Percentiles rank a stretch among this genome's conserved stretches.
Conservation (phyloP, 1,284 basidiomycete species). For the Boletus sp. region DNA sequence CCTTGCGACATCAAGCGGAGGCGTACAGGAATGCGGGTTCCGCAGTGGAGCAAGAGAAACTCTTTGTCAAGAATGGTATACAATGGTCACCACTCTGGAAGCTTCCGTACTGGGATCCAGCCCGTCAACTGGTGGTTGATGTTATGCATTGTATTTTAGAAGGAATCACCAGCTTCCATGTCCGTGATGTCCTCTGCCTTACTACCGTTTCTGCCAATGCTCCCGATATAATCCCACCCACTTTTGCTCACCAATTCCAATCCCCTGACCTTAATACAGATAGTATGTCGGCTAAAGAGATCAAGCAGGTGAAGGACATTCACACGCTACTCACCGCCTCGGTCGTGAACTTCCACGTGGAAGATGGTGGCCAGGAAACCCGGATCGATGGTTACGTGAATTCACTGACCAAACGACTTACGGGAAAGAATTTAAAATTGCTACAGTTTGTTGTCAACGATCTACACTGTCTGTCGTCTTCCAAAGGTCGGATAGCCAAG, state of each 20-base stretch:
- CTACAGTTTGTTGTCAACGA: conserved; percentile 2
- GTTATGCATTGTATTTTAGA: too few relatives aligned
- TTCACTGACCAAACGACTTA: conserved; percentile 3
- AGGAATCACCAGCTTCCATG: neutral
- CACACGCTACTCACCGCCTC: conserved; percentile 4
- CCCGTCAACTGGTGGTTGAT: too few relatives aligned
- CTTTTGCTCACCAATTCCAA: neutral
- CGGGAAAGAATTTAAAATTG: conserved; percentile 3
- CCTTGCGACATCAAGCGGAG: neutral
- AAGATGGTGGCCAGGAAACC: neutral
- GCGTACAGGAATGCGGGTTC: neutral
- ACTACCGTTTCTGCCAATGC: neutral
- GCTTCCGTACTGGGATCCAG: neutral
- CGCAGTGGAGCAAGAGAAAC: neutral
- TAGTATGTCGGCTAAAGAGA: neutral
- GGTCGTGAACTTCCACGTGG: neutral
- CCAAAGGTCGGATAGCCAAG: conserved; percentile 3
- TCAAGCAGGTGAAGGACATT: conserved; percentile 10
- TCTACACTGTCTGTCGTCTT: neutral
- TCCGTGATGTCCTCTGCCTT: neutral
- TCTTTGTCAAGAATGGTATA: neutral
- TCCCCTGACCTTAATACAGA: neutral
- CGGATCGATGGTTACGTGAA: neutral
- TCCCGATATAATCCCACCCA: neutral
- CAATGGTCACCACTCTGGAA: neutral